Percentiles rank a stretch among this genome's conserved stretches.
phyloP scores from a whole-genome alignment of 306 rosid genomes.

The Crotalaria pallida region DNA sequence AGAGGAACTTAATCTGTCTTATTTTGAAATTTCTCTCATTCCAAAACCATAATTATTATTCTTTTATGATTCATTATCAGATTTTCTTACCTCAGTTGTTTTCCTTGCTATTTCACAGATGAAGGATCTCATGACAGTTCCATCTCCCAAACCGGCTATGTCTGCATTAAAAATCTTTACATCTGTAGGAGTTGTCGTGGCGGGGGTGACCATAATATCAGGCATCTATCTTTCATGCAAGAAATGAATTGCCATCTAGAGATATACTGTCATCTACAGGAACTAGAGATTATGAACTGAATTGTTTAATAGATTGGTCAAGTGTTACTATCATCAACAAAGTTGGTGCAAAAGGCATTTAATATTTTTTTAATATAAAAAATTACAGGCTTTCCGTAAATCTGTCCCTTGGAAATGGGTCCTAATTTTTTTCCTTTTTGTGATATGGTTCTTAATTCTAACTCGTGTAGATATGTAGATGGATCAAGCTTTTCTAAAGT shows the following conservation, averaged over 20 bases:
- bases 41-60: neutral
- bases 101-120: constrained; percentile 35
- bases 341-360: constrained; percentile 18
- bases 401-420: neutral
- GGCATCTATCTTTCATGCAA: constrained; percentile 68
- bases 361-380: neutral
- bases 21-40: neutral
- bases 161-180: constrained; percentile 43
- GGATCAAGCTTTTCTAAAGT: too few species aligned
- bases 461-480: too few species aligned
- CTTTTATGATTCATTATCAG: neutral
- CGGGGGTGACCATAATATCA: constrained; percentile 66
- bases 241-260: constrained; percentile 38
- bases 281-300: constrained; percentile 2
- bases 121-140: constrained; percentile 67
- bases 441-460: too few species aligned
- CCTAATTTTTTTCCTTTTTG: too few species aligned
- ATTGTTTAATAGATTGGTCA: neutral
- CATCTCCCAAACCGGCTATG: constrained; percentile 32
- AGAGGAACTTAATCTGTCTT: neutral
- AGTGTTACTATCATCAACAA: constrained; percentile 16
- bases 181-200: constrained; percentile 55
- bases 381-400: neutral
- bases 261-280: neutral
- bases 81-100: constrained; percentile 5